Conservation (phyloP, 1,139 yeast genomes). For the Debaryomyces sp. region DNA sequence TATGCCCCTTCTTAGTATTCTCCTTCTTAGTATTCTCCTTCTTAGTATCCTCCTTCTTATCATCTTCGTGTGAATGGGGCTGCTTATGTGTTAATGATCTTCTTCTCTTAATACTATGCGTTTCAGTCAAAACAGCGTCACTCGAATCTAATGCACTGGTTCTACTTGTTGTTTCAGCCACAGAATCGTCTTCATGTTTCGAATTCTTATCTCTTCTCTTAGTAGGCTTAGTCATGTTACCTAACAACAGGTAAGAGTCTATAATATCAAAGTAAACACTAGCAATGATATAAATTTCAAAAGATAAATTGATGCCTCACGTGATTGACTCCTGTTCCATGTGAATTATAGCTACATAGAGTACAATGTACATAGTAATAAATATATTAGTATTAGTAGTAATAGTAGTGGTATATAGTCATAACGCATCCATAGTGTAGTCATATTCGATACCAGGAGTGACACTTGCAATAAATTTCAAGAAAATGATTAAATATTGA, state of each 20-base stretch:
- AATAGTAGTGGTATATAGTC: constrained; percentile 12
- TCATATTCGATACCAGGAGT: constrained; percentile 98
- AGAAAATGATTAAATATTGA: constrained; percentile 83
- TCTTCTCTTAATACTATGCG: neutral
- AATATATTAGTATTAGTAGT: neutral
- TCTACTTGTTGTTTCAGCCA: neutral
- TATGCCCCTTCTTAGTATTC: constrained; percentile 12
- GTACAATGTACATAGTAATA: neutral
- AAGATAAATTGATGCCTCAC: neutral
- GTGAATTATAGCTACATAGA: neutral
- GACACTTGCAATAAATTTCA: constrained; percentile 94
- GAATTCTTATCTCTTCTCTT: constrained; percentile 4
- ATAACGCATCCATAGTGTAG: constrained; percentile 90
- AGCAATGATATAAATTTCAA: neutral
- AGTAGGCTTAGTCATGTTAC: constrained; percentile 3
- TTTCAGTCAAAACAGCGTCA: neutral
- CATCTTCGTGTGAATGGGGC: constrained; percentile 1
- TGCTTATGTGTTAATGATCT: constrained; percentile 2
- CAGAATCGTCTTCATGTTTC: neutral
- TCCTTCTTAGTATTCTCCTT: constrained; percentile 20
- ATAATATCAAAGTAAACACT: neutral
- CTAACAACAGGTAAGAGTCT: neutral
- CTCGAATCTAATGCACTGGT: constrained; percentile 3
- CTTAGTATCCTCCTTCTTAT: constrained; percentile 9
- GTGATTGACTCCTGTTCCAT: neutral